Percentiles rank a stretch among this genome's conserved stretches.
These are phyloP conservation scores for Vitis hybrid DNA, from an alignment of 177 flowering plant genomes.

Conservation along the genomic window DNA sequence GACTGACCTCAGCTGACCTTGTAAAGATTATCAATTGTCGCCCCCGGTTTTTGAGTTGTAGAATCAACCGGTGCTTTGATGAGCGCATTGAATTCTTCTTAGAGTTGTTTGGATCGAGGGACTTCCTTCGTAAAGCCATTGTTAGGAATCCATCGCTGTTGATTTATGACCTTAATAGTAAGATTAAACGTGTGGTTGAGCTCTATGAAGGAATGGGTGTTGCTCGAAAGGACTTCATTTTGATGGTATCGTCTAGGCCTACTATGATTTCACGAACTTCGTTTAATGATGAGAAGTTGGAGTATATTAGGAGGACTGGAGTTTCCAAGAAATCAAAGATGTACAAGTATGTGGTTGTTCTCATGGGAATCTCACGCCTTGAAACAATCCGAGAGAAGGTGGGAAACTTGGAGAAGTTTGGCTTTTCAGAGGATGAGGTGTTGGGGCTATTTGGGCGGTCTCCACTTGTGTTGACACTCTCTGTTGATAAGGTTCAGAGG, in stretches of 20 bases:
- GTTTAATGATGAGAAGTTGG: conserved; percentile 51
- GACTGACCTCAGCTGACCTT: conserved; percentile 47
- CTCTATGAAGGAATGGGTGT: conserved; percentile 55
- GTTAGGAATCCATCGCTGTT: conserved; percentile 65
- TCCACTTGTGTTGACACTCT: conserved; percentile 54
- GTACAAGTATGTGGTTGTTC: conserved; percentile 61
- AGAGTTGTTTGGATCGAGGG: conserved; percentile 46
- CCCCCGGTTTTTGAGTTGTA: conserved; percentile 50
- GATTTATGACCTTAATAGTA: conserved; percentile 39
- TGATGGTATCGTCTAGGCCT: conserved; percentile 54
- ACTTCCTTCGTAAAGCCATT: conserved; percentile 44
- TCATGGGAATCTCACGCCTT: conserved; percentile 56
- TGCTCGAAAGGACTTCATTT: conserved; percentile 32
- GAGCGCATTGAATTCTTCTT: conserved; percentile 46
- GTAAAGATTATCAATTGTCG: conserved; percentile 62
- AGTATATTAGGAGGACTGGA: conserved; percentile 46
- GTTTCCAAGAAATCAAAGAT: conserved; percentile 44
- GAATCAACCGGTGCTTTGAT: conserved; percentile 34
- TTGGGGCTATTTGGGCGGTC: conserved; percentile 43
- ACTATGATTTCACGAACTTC: conserved; percentile 55
- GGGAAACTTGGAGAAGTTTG: conserved; percentile 58
- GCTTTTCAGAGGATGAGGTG: conserved; percentile 53
- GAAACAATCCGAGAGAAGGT: conserved; percentile 59
- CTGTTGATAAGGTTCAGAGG: conserved; percentile 68
- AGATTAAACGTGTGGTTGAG: conserved; percentile 37